phyloP scores from a whole-genome alignment of 2,329 filamentous ascomycete species.

The Colletotrichum falcatum region DNA sequence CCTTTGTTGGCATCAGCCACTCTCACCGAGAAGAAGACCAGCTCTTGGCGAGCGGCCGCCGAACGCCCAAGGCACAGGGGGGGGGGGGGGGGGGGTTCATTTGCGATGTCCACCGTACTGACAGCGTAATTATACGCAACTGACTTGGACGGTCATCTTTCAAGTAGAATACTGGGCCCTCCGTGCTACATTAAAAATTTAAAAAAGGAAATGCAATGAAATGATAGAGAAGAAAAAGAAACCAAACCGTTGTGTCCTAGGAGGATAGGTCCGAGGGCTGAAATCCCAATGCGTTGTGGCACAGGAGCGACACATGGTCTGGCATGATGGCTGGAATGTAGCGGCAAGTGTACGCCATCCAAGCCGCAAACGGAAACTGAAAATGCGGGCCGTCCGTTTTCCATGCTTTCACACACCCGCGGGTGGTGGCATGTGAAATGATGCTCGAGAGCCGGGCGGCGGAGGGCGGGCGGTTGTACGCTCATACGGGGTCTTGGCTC shows the following conservation, averaged over 20 bases:
- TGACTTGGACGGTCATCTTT: neutral
- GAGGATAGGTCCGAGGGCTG: slow-evolving; percentile 11
- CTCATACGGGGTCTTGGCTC: neutral
- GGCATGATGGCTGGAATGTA: neutral
- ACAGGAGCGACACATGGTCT: slow-evolving; percentile 3
- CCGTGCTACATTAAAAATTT: neutral
- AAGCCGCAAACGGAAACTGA: slow-evolving; percentile 28
- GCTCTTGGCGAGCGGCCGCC: slow-evolving; percentile 4
- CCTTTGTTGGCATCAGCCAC: slow-evolving; percentile 12
- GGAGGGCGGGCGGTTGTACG: neutral
- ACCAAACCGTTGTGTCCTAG: slow-evolving; percentile 12
- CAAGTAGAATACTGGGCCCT: too few species aligned
- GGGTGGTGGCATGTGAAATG: slow-evolving; percentile 3
- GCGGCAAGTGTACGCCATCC: slow-evolving; percentile 4
- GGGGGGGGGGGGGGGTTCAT: neutral
- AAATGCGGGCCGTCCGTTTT: neutral
- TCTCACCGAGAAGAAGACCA: neutral
- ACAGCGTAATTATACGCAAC: neutral
- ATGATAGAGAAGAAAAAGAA: neutral
- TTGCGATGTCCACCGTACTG: neutral
- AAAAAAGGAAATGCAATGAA: too few species aligned
- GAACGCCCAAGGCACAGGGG: slow-evolving; percentile 7
- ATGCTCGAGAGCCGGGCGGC: neutral
- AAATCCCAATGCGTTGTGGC: neutral
- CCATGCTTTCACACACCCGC: neutral